These are phyloP conservation scores for Dionaea muscipula DNA, from an alignment of 179 eudicot species.

Conservation along the genomic window DNA sequence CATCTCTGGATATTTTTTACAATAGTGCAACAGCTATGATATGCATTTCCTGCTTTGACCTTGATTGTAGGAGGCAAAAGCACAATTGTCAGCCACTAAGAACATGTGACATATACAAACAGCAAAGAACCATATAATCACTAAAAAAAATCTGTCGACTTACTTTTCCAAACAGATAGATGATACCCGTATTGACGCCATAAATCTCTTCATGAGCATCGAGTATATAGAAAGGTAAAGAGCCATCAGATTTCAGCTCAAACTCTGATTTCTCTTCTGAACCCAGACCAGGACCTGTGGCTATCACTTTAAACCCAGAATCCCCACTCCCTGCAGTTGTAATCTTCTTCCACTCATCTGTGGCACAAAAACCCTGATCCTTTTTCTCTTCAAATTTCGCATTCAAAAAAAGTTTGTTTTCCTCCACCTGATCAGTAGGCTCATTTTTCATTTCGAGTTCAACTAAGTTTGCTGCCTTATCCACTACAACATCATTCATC, in stretches of 20 bases:
- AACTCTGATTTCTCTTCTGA: slow-evolving; percentile 52
- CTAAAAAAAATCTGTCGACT: slow-evolving; percentile 6
- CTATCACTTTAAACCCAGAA: slow-evolving; percentile 14
- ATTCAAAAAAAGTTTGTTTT: slow-evolving; percentile 36
- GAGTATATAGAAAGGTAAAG: slow-evolving; percentile 67
- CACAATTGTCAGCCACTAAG: slow-evolving; percentile 7
- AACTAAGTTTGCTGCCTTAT: slow-evolving; percentile 11
- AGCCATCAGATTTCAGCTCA: slow-evolving; percentile 60
- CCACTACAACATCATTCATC: slow-evolving; percentile 14
- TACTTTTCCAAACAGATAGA: slow-evolving; percentile 95
- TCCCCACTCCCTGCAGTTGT: slow-evolving; percentile 27
- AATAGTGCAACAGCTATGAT: slow-evolving; percentile 78
- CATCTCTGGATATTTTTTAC: slow-evolving; percentile 92
- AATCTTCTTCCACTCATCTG: slow-evolving; percentile 52
- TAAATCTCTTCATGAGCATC: slow-evolving; percentile 75
- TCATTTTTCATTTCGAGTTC: slow-evolving; percentile 28
- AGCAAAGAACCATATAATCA: not conserved
- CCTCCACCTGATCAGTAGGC: slow-evolving; percentile 21
- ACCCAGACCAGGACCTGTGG: slow-evolving; percentile 9
- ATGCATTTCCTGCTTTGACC: slow-evolving; percentile 67
- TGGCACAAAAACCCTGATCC: slow-evolving; percentile 38
- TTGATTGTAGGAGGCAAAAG: slow-evolving; percentile 13
- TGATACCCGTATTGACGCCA: slow-evolving; percentile 57
- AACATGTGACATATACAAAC: not conserved
- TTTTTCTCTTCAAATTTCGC: slow-evolving; percentile 63